A percentile compares a stretch with the other conserved stretches of the same genome.
Evolutionary conservation across 345 rosid genomes (phyloP).

Genomic region (Draba incana): DNA sequence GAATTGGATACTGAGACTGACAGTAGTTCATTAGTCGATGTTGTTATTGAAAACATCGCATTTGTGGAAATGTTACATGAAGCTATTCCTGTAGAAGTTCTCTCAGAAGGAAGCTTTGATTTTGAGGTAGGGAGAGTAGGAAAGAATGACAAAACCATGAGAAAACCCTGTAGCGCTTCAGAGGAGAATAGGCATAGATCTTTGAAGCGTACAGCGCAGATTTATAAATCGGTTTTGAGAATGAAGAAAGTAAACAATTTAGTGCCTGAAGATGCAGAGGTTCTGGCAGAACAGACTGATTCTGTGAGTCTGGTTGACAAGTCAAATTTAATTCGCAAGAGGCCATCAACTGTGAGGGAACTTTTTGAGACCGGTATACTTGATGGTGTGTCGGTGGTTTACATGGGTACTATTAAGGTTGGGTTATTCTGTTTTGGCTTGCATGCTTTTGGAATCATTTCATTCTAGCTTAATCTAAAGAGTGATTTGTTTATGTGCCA

Average conservation of each 20-base stretch:
- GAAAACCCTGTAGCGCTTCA: constrained; percentile 16
- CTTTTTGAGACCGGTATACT: constrained; percentile 93
- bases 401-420: constrained; percentile 90
- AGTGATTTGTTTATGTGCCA: constrained; percentile 34
- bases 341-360: constrained; percentile 85
- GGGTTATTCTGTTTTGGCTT: constrained; percentile 26
- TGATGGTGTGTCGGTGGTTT: constrained; percentile 81
- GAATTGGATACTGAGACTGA: constrained; percentile 27
- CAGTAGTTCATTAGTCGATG: constrained; percentile 40
- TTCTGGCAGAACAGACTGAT: constrained; percentile 49
- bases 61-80: constrained; percentile 46
- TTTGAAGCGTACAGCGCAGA: constrained; percentile 41
- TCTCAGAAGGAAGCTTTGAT: constrained; percentile 37
- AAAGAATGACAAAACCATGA: constrained; percentile 6
- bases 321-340: constrained; percentile 50
- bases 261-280: constrained; percentile 49
- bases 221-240: constrained; percentile 40
- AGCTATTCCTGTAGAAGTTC: constrained; percentile 37
- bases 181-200: constrained; percentile 34
- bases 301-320: constrained; percentile 51
- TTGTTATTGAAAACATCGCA: constrained; percentile 41
- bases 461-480: constrained; percentile 26
- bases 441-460: constrained; percentile 24
- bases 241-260: constrained; percentile 49
- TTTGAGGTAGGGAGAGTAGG: constrained; percentile 22